Conservation (phyloP, 352 stramenopile genomes). For the Thraustochytrium sp. region DNA sequence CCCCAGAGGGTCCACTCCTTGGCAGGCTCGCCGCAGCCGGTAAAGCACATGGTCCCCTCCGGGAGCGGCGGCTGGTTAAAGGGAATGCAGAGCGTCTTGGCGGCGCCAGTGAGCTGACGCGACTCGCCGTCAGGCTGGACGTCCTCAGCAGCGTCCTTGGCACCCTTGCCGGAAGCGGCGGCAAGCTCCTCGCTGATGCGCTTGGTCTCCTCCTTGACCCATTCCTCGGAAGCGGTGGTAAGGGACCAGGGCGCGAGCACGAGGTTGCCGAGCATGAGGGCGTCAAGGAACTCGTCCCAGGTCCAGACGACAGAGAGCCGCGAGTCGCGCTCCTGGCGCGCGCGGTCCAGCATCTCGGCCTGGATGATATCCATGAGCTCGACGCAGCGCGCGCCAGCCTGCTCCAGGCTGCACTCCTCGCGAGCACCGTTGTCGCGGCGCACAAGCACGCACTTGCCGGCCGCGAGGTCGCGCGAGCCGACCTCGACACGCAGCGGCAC, state of each 20-base stretch:
- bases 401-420: slow-evolving; percentile 46
- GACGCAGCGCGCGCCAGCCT: slow-evolving; percentile 29
- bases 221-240: slow-evolving; percentile 79
- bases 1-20: slow-evolving; percentile 85
- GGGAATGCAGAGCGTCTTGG: slow-evolving; percentile 98
- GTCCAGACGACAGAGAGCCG: slow-evolving; percentile 89
- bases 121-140: slow-evolving; percentile 57
- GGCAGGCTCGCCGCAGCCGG: slow-evolving; percentile 87
- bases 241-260: slow-evolving; percentile 91
- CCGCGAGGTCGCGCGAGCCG: slow-evolving; percentile 90
- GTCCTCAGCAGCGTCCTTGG: slow-evolving; percentile 39
- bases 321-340: slow-evolving; percentile 77
- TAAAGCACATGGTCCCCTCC: slow-evolving; percentile 92
- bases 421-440: slow-evolving; percentile 73
- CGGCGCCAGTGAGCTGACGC: slow-evolving; percentile 67
- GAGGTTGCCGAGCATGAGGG: slow-evolving; percentile 92
- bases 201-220: slow-evolving; percentile 78
- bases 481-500: slow-evolving; percentile 97
- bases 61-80: slow-evolving; percentile 85
- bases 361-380: slow-evolving; percentile 87
- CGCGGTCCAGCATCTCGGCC: slow-evolving; percentile 88
- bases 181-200: slow-evolving; percentile 61
- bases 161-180: slow-evolving; percentile 49
- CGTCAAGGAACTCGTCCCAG: slow-evolving; percentile 97
- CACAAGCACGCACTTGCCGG: slow-evolving; percentile 84